A percentile compares a stretch with the other conserved stretches of the same genome.
Evolutionary conservation across 306 rosid genomes (phyloP).

Genomic region (Luffa aegyptiaca): DNA sequence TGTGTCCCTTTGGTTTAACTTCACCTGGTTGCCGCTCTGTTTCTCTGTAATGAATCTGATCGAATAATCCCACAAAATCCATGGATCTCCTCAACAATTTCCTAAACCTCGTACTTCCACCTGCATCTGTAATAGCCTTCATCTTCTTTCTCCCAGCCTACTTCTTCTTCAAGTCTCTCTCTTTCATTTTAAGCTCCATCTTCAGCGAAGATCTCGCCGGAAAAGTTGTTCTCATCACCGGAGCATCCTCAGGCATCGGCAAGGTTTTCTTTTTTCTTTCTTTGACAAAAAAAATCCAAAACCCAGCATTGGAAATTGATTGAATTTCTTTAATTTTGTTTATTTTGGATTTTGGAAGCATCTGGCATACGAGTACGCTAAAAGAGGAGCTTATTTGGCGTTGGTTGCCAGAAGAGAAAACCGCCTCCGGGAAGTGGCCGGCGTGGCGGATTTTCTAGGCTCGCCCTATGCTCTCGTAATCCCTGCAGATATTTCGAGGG

Average conservation of each 20-base stretch:
- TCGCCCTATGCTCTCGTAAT: constrained; percentile 43
- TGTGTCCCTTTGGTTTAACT: no score
- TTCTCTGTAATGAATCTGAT: not conserved
- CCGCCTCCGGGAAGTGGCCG: constrained; percentile 33
- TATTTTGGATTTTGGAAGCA: constrained; percentile 15
- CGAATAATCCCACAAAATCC: not conserved
- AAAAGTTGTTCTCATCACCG: constrained; percentile 49
- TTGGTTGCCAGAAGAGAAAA: constrained; percentile 44
- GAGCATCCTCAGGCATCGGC: constrained; percentile 51
- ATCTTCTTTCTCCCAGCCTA: constrained; percentile 17
- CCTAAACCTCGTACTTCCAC: constrained; percentile 25
- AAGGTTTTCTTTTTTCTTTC: constrained; percentile 19
- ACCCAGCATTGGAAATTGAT: not conserved
- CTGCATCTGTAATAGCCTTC: not conserved
- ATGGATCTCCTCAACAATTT: constrained; percentile 26
- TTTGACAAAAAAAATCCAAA: no score
- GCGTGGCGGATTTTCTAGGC: constrained; percentile 29
- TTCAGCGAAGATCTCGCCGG: constrained; percentile 35
- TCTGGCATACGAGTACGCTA: constrained; percentile 67
- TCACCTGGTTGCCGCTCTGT: no score
- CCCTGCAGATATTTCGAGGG: constrained; percentile 47
- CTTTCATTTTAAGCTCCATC: not conserved
- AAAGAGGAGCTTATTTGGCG: constrained; percentile 47
- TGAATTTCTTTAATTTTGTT: not conserved
- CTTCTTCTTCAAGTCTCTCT: constrained; percentile 23